These are phyloP conservation scores for Pachysandra terminalis DNA, from an alignment of 164 flowering plant species.

Conservation along the genomic window DNA sequence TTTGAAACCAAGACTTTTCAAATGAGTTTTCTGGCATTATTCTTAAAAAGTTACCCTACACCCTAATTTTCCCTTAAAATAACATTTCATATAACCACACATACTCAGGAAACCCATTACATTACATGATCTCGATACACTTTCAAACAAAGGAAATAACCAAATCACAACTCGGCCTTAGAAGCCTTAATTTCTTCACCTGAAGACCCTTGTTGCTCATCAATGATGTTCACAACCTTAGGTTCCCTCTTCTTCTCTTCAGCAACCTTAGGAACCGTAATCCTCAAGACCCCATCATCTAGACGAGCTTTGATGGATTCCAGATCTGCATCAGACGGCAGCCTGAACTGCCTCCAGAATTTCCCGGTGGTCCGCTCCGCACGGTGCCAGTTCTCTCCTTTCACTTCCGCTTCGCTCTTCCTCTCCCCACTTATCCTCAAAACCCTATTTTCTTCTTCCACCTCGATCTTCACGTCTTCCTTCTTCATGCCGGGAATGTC, in stretches of 20 bases:
- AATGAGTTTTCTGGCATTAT: too few species aligned
- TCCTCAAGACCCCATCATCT: slow-evolving; percentile 47
- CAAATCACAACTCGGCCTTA: slow-evolving; percentile 21
- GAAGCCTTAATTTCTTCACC: slow-evolving; percentile 16
- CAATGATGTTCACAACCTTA: slow-evolving; percentile 28
- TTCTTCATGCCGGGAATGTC: too few species aligned
- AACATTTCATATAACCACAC: too few species aligned
- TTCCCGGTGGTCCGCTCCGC: slow-evolving; percentile 39
- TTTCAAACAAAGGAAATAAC: too few species aligned
- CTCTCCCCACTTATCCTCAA: slow-evolving; percentile 48
- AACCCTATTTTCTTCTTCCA: slow-evolving; percentile 48
- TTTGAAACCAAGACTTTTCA: too few species aligned
- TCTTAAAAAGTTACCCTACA: too few species aligned
- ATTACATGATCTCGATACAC: too few species aligned
- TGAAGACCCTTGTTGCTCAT: slow-evolving; percentile 4
- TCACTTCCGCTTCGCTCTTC: slow-evolving; percentile 25
- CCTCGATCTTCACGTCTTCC: slow-evolving; percentile 50
- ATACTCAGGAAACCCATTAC: not conserved
- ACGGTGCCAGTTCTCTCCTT: slow-evolving; percentile 49
- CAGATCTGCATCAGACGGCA: slow-evolving; percentile 40
- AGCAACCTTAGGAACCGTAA: slow-evolving; percentile 33
- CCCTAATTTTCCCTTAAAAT: too few species aligned
- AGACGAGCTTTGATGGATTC: slow-evolving; percentile 36
- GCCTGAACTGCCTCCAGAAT: slow-evolving; percentile 51
- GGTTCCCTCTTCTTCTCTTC: slow-evolving; percentile 32